Base-by-base conservation (phyloP, 2,329 filamentous ascomycete species). In the Coniochaeta hoffmannii region DNA sequence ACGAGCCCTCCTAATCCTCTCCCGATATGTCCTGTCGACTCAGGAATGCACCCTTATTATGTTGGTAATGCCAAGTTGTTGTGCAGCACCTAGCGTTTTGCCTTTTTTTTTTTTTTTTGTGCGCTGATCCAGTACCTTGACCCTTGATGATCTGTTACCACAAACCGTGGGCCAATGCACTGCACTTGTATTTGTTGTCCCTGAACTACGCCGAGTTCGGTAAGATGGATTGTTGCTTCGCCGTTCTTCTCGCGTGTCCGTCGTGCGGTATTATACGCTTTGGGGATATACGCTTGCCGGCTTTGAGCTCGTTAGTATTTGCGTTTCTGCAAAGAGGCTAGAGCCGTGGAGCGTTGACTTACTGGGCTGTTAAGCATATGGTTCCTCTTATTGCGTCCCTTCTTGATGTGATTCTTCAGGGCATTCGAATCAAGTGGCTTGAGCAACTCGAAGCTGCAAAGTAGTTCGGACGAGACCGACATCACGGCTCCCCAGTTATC, bases 401-500 rank as follows among this genome's bases (percentile, higher is more conserved):
- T 97, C 78, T 99, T 99, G 73, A 99, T 99, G 68, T 99, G 94
- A 64, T 88, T 97, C 81, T 99, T 99, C 59, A 99, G 78, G 32
- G 93, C 93, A 64, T 89, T 95, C 12, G 92, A 97, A 72, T 99
- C 94, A 50, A 99, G 80, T 8, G 94, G 94, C 72, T 99, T 99
- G 58, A 99, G 80, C 15, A 99, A 79, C 73, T 99, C 94, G 67
- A 99, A 99, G 69, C 92, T 97, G 75, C 94, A 99, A 1, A 99
- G 82, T 53, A 99, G 75, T 71, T 97, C 94, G 14, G 83, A 84
- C 1, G 91, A 97, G 22, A 99, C 94, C 2, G 93, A 96, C 94
- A 99, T 99, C 62, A 97, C 92, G 14, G 94, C 94, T 19, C 94
- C 94, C 90, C 94, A 97, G 61, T 99, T 99, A 69, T 99, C 94